Base-by-base conservation (phyloP, 441 rosid species). In the Aleurites moluccanus region DNA sequence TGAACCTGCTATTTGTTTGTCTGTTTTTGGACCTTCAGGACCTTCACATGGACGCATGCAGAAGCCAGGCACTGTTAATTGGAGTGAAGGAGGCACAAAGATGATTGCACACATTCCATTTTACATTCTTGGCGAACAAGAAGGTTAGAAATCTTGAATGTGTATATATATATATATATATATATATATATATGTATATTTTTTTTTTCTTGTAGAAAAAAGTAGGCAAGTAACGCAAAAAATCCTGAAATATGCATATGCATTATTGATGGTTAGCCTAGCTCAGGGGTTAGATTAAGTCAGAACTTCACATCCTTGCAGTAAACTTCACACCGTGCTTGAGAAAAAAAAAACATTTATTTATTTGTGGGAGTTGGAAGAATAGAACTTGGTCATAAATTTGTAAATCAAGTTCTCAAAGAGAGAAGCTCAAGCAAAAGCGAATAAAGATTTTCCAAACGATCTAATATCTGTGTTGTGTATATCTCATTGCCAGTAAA, bases 101-200 rank as follows among this genome's bases (percentile, higher is more conserved):
- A 77, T 93, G 93, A 83, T 86, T 73, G 89, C 94, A 35, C 90
- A 93, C 70, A 78, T 90, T 79, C 98, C 99, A 11, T 91, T 93
- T 81, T 87, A 96, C 86, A 85, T 96, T 83, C 91, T 96, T 33
- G 90, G 93, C 28, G 93, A 87, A 72, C 94, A 87, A 73, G 84
- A 86, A 89, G 99, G 99, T 95, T 18, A 74, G 81, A 14, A n/a
- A 67, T 67, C 57, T 78, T 47, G 6, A 42, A 65, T 75, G 20
- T 27, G 4, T 20, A 23, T 6, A 73, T 25, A n/a, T n/a, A n/a
- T n/a, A n/a, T n/a, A n/a, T n/a, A n/a, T n/a, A n/a, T n/a, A n/a
- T n/a, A n/a, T n/a, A n/a, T n/a, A n/a, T n/a, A n/a, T n/a, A n/a
- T n/a, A n/a, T n/a, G n/a, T n/a, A n/a, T n/a, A n/a, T n/a, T n/a